Percentiles rank a stretch among this genome's conserved stretches.
phyloP scores from a whole-genome alignment of 805 yeast genomes.

The Nakazawaea anatomiae region DNA sequence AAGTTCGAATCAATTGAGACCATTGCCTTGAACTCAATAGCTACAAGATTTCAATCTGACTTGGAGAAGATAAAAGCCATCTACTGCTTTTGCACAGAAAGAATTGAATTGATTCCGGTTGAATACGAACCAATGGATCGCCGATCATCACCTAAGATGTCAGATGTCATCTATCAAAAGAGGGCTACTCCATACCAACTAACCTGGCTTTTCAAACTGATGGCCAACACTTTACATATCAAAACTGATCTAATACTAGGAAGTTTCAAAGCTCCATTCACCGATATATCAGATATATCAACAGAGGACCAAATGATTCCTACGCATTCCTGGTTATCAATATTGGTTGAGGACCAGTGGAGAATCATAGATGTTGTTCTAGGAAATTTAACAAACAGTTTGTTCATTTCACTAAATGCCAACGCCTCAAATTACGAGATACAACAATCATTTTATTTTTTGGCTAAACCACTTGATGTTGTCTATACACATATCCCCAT shows the following conservation, averaged over 20 bases:
- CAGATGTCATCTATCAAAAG: slow-evolving; percentile 21
- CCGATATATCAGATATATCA: slow-evolving; percentile 20
- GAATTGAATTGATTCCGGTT: slow-evolving; percentile 33
- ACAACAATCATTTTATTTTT: slow-evolving; percentile 60
- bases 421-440: slow-evolving; percentile 26
- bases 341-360: slow-evolving; percentile 71
- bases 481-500: slow-evolving; percentile 86
- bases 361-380: slow-evolving; percentile 69
- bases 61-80: slow-evolving; percentile 62
- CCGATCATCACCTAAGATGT: slow-evolving; percentile 21
- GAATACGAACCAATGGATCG: slow-evolving; percentile 27
- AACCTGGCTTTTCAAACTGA: slow-evolving; percentile 67
- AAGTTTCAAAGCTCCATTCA: slow-evolving; percentile 74
- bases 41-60: slow-evolving; percentile 43
- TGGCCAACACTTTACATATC: slow-evolving; percentile 65
- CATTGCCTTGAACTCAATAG: slow-evolving; percentile 48
- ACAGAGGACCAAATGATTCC: slow-evolving; percentile 42
- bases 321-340: slow-evolving; percentile 88
- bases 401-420: slow-evolving; percentile 29
- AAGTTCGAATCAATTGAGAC: slow-evolving; percentile 45
- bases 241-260: slow-evolving; percentile 78
- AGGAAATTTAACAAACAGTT: slow-evolving; percentile 42
- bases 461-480: slow-evolving; percentile 68
- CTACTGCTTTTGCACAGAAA: slow-evolving; percentile 55
- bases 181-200: slow-evolving; percentile 47